Conservation (phyloP, 2,329 filamentous ascomycete species). For the Cercospora citrullina region DNA sequence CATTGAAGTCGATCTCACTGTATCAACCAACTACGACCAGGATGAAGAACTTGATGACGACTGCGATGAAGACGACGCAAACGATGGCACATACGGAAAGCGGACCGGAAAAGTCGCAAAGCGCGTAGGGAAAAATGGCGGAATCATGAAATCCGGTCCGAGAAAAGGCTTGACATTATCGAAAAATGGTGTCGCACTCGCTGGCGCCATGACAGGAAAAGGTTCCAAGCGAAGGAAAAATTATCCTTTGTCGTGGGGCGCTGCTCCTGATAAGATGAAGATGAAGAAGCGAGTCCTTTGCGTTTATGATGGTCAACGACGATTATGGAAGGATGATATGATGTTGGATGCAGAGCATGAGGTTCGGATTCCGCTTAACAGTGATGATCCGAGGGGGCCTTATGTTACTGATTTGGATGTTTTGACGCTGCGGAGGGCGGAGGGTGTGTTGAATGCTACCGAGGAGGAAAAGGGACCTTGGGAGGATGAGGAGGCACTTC, state of each 20-base stretch:
- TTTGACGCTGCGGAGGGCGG: slow-evolving; percentile 82
- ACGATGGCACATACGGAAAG: slow-evolving; percentile 57
- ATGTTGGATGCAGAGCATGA: slow-evolving; percentile 96
- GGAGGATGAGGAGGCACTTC: slow-evolving; percentile 66
- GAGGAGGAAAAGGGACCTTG: slow-evolving; percentile 86
- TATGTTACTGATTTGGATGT: slow-evolving; percentile 95
- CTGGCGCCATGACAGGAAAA: slow-evolving; percentile 48
- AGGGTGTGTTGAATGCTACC: slow-evolving; percentile 76
- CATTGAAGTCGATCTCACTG: slow-evolving; percentile 48
- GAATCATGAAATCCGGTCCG: slow-evolving; percentile 44
- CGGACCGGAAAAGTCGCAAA: slow-evolving; percentile 49
- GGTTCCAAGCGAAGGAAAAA: slow-evolving; percentile 89
- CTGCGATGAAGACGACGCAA: slow-evolving; percentile 53
- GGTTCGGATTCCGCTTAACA: slow-evolving; percentile 74
- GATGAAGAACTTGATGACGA: slow-evolving; percentile 60
- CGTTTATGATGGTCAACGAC: slow-evolving; percentile 83
- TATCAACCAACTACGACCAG: slow-evolving; percentile 51
- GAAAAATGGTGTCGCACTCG: slow-evolving; percentile 66
- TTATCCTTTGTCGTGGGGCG: slow-evolving; percentile 93
- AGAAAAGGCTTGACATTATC: slow-evolving; percentile 75
- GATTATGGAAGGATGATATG: slow-evolving; percentile 97
- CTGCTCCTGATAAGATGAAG: slow-evolving; percentile 88
- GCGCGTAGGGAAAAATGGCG: slow-evolving; percentile 41
- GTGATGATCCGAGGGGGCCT: slow-evolving; percentile 62
- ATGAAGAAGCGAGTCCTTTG: slow-evolving; percentile 97